Conservation (phyloP, 2,329 filamentous ascomycete species). For the Thyridium curvatum region DNA sequence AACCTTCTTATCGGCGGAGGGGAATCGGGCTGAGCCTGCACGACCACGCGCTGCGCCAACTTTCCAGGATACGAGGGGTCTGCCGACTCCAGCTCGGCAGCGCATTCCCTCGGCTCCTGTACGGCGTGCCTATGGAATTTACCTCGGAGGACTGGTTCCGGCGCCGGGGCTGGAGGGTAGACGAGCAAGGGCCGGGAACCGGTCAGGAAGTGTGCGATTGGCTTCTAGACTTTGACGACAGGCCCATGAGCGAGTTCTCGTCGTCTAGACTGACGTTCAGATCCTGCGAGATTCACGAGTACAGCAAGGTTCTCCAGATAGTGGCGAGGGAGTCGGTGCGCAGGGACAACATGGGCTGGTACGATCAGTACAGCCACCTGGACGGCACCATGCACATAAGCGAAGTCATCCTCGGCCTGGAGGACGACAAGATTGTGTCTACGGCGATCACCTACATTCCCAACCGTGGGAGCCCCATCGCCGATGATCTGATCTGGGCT, state of each 20-base stretch:
- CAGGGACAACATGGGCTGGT: constrained; percentile 49
- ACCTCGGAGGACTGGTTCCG: constrained; percentile 44
- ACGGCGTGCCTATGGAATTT: constrained; percentile 41
- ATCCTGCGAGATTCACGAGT: constrained; percentile 38
- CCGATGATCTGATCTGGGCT: constrained; percentile 51
- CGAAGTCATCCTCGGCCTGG: constrained; percentile 48
- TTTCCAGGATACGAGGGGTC: constrained; percentile 44
- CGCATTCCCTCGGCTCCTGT: constrained; percentile 52
- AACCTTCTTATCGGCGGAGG: constrained; percentile 34
- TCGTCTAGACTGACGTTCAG: constrained; percentile 36
- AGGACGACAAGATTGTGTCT: constrained; percentile 42
- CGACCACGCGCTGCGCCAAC: constrained; percentile 40
- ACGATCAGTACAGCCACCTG: constrained; percentile 50
- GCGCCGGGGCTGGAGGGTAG: constrained; percentile 46
- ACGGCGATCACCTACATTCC: constrained; percentile 48
- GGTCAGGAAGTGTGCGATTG: constrained; percentile 48
- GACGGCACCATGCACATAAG: constrained; percentile 39
- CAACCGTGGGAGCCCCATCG: constrained; percentile 35
- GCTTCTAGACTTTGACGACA: constrained; percentile 44
- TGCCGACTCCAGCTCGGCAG: constrained; percentile 49
- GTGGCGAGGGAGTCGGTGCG: constrained; percentile 39
- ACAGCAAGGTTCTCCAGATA: constrained; percentile 39
- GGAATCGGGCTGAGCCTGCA: constrained; percentile 50
- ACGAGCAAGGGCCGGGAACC: constrained; percentile 31
- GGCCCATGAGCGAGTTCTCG: constrained; percentile 32